These are phyloP conservation scores for Dacryopinax primogenitus DNA, from an alignment of 768 basidiomycete species.

Conservation along the genomic window DNA sequence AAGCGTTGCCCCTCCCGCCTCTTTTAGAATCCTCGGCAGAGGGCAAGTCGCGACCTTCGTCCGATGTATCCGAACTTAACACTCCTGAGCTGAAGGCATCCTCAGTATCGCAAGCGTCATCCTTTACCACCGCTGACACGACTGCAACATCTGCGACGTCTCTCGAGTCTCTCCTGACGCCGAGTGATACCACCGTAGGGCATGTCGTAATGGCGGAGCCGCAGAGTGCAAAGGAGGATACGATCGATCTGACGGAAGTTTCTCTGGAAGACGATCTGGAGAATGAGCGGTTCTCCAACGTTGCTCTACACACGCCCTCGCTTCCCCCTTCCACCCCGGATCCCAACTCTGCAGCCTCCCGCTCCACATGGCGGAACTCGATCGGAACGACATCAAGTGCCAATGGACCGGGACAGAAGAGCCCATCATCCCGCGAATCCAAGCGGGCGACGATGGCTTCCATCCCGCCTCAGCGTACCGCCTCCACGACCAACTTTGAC, in stretches of 20 bases:
- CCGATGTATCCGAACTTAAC: background rate
- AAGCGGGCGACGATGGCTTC: background rate
- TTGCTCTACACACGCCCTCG: background rate
- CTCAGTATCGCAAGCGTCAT: background rate
- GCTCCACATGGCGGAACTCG: constrained; percentile 4
- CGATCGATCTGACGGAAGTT: background rate
- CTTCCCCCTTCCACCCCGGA: background rate
- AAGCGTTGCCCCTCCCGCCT: background rate
- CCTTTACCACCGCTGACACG: background rate
- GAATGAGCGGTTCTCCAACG: background rate
- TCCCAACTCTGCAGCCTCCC: background rate
- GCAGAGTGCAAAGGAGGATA: background rate
- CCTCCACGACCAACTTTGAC: background rate
- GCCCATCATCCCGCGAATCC: background rate
- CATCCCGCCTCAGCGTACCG: background rate
- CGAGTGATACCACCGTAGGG: background rate
- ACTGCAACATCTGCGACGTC: background rate
- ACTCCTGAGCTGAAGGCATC: background rate
- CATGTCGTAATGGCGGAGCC: background rate
- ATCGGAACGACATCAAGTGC: background rate
- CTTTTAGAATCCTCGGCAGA: background rate
- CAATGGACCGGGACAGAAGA: background rate
- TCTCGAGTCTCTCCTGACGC: background rate
- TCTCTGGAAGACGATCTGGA: background rate
- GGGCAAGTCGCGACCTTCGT: constrained; percentile 1